Evolutionary conservation across 345 rosid species (phyloP), one percentile per base, ranked within the genome.

Genomic region (Clausena lansium): DNA sequence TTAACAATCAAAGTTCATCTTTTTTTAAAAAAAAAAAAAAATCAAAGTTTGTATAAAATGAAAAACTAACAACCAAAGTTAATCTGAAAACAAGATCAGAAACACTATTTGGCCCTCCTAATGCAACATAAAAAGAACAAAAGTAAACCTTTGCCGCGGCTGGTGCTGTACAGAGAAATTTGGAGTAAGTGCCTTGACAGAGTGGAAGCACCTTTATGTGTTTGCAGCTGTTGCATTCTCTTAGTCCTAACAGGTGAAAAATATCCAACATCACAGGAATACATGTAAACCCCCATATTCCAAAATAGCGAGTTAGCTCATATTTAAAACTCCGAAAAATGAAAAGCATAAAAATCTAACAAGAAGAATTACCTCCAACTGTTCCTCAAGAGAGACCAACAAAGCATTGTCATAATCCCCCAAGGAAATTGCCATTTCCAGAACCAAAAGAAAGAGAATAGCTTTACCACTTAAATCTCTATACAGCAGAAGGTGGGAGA

Each of bases 341-440:
- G 50, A 11, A 45, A 11, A 41, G 50, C 50, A 41, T 41, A 41
- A 41, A 41, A 10, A 41, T 41, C 14, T 41, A 41, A 41, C 50
- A 10, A 41, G 0, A 39, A 39, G 47, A 41, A 41, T 41, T 41
- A 32, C 38, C 33, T 71, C 47, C 63, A 71, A 55, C 58, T 30
- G 4, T 71, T 57, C 63, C 74, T 70, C 17, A 14, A 17, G 75
- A 55, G 62, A 55, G 17, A 71, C 30, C 9, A 28, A 22, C 30
- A 55, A 73, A 73, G 67, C 57, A 57, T 27, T n/a, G 32, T 22
- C 76, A 36, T 38, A 71, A 52, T 19, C 52, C 30, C 52, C 65
- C 41, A n/a, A 73, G 54, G 45, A 73, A 60, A 67, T n/a, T 38
- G 32, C 19, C 20, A 32, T 33, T 24, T 39, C 15, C 19, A 5